A percentile compares a stretch with the other conserved stretches of the same genome.
These are phyloP conservation scores for Xylariaceae sp. DNA, from an alignment of 2,329 filamentous ascomycete species.

Conservation along the genomic window DNA sequence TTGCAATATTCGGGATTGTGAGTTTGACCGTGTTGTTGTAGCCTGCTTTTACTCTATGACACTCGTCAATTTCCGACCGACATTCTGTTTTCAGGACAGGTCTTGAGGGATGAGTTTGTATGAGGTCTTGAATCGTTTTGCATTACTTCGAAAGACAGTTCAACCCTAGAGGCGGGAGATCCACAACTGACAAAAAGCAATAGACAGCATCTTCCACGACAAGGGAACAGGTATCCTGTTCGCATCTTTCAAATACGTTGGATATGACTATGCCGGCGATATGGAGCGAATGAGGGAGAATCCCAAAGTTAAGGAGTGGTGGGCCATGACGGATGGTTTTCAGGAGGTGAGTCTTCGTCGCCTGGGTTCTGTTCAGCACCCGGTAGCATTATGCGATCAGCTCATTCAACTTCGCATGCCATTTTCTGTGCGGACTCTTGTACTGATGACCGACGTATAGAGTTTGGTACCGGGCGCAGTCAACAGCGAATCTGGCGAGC, in stretches of 20 bases:
- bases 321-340: conserved; percentile 74
- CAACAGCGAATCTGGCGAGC: conserved; percentile 56
- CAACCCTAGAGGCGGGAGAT: not conserved
- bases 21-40: conserved; percentile 20
- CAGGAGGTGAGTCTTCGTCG: conserved; percentile 51
- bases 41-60: too few relatives aligned
- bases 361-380: too few relatives aligned
- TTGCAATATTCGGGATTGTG: conserved; percentile 73
- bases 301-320: conserved; percentile 73
- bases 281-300: conserved; percentile 76
- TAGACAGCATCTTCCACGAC: conserved; percentile 73
- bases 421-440: not conserved
- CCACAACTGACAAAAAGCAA: not conserved
- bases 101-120: too few relatives aligned
- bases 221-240: conserved; percentile 63
- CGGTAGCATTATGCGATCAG: not conserved
- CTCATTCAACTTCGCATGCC: not conserved
- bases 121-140: not conserved
- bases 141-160: not conserved
- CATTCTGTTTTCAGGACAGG: too few relatives aligned
- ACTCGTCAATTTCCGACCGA: too few relatives aligned
- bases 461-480: conserved; percentile 56
- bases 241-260: conserved; percentile 76
- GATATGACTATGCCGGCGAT: conserved; percentile 67
- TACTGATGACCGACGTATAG: conserved; percentile 16